A percentile compares a stretch with the other conserved stretches of the same genome.
Evolutionary conservation across 2,329 filamentous ascomycete species (phyloP).

Genomic region (Calonectria naviculata): DNA sequence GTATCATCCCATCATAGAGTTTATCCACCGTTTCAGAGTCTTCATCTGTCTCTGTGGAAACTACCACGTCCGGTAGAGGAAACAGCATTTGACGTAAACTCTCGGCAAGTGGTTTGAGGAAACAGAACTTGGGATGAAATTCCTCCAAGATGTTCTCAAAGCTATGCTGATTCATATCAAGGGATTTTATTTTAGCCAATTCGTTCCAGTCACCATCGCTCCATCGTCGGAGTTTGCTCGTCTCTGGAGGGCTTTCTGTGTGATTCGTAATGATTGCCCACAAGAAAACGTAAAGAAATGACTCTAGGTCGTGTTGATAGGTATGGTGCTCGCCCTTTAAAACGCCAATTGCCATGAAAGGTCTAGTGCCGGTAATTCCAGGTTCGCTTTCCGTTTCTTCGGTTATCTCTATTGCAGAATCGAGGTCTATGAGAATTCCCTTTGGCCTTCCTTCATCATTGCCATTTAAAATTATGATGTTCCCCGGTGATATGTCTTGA

Average conservation of each 20-base stretch:
- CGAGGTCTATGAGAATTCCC: slow-evolving; percentile 40
- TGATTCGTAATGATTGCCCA: slow-evolving; percentile 11
- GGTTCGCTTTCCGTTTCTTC: slow-evolving; percentile 34
- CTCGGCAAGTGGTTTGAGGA: not conserved
- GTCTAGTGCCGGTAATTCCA: slow-evolving; percentile 32
- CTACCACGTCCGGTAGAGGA: not conserved
- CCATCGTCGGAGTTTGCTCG: not conserved
- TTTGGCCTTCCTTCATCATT: slow-evolving; percentile 25
- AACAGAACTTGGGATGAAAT: not conserved
- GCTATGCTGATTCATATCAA: not conserved
- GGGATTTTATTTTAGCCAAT: not conserved
- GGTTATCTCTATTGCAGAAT: slow-evolving; percentile 25
- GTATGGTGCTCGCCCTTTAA: slow-evolving; percentile 19
- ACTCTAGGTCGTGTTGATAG: slow-evolving; percentile 42
- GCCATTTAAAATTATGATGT: slow-evolving; percentile 22
- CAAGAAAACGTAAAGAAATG: slow-evolving; percentile 42
- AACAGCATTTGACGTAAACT: not conserved
- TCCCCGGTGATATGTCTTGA: slow-evolving; percentile 24
- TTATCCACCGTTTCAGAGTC: not conserved
- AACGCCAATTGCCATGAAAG: slow-evolving; percentile 41
- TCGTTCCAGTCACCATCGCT: not conserved
- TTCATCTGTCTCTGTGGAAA: not conserved
- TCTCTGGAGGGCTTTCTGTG: not conserved
- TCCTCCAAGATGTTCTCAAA: not conserved
- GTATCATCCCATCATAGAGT: not conserved